Evolutionary conservation across 768 basidiomycete genomes (phyloP), one percentile per base, ranked within the genome.

Genomic region (Hygrocybe punicea): DNA sequence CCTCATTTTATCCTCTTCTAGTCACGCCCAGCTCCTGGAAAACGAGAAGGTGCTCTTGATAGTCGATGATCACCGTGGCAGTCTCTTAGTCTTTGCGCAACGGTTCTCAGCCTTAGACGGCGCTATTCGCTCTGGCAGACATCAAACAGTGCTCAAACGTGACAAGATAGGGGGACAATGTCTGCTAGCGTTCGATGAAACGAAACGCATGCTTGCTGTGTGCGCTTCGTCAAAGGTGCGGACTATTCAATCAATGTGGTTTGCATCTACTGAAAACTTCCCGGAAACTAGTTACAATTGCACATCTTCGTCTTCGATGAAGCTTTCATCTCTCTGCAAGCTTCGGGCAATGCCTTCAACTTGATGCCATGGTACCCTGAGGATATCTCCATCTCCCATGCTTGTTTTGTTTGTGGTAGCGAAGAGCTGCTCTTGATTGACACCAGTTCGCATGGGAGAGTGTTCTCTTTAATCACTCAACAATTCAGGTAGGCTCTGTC

Each of bases 361-460:
- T 69, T 85, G 9, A 58, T 56, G 2, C 48, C 60, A 0, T 84
- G 82, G 82, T 83, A 81, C 58, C 63, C 0, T 62, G 58, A 6
- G 60, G 58, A 5, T 3, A 24, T 11, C n/a, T 54, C 55, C 4
- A 71, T 84, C 14, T 58, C 46, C 1, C 69, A 69, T 14, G 70
- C 76, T 2, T 73, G 75, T 44, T 83, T 84, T 57, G 70, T 82
- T 2, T 66, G 68, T 47, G 80, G 81, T 3, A 75, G 62, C 33
- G 83, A 85, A 58, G 84, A 85, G 53, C 49, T 85, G 2, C 61
- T 81, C 0, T 63, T 85, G 0, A 68, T 84, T 3, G 84, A 85
- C 57, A 72, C 73, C 0, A 60, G 56, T 2, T 68, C 69, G 0
- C 72, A 73, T 16, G 80, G 73, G 1, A 69, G 83, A 14, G 71